A percentile compares a stretch with the other conserved stretches of the same genome.
These are phyloP conservation scores for Cucumis sativus DNA, from an alignment of 306 rosid genomes.

Conservation along the genomic window Cucumber_9930_V3 NC_026655.2:6630501-6631000, in stretches of 20 bases:
- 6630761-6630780: neutral
- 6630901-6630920: conserved; percentile 38
- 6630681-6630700: neutral
- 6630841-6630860: neutral
- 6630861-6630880: neutral
- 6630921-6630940: conserved; percentile 10
- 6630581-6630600: neutral
- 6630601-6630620: neutral
- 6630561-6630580: neutral
- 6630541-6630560: neutral
- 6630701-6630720: neutral
- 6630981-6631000: conserved; percentile 20
- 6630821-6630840: neutral
- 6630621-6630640: neutral
- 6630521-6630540: neutral
- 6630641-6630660: neutral
- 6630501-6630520: neutral
- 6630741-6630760: neutral
- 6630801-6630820: neutral
- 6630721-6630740: neutral
- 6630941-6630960: conserved; percentile 21
- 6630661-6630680: neutral
- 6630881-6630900: neutral
- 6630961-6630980: conserved; percentile 30
- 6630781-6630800: neutral